These are phyloP conservation scores for Mortierella sp. DNA, from an alignment of 371 early-diverging fungal genomes.

Conservation along the genomic window DNA sequence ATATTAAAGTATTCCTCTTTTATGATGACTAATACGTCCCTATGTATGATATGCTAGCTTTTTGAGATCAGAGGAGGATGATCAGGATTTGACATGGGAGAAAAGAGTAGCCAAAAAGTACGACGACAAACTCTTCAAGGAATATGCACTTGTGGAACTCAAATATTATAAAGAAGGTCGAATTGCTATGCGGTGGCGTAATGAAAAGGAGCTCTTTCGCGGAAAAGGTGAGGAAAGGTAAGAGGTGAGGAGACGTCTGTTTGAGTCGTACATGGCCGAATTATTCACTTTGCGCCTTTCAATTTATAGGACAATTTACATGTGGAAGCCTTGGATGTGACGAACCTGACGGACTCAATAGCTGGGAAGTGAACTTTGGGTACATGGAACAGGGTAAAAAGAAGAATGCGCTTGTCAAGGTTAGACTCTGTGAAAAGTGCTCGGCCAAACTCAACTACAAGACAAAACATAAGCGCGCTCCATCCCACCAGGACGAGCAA, in stretches of 20 bases:
- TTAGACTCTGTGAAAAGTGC: conserved; percentile 80
- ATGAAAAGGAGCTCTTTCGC: conserved; percentile 77
- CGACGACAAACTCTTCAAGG: conserved; percentile 88
- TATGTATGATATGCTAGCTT: conserved; percentile 54
- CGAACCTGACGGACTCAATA: conserved; percentile 60
- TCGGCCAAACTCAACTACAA: conserved; percentile 71
- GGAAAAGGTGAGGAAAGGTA: conserved; percentile 73
- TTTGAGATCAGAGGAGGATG: conserved; percentile 64
- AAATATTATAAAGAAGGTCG: conserved; percentile 80
- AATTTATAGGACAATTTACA: conserved; percentile 72
- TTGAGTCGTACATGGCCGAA: not conserved
- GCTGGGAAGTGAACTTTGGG: conserved; percentile 92
- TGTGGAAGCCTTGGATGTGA: conserved; percentile 77
- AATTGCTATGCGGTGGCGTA: conserved; percentile 89
- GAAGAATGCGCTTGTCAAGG: conserved; percentile 87
- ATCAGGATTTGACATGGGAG: conserved; percentile 74
- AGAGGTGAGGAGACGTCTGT: not conserved
- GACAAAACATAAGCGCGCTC: conserved; percentile 37
- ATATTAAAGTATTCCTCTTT: conserved; percentile 11
- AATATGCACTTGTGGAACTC: conserved; percentile 86
- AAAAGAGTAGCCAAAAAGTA: conserved; percentile 86
- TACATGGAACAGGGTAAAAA: conserved; percentile 75
- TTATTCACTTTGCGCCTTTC: not conserved
- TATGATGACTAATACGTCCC: not conserved
- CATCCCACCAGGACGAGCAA: not conserved